Evolutionary conservation across 805 yeast genomes (phyloP).

Genomic region (Kregervanrija fluxuum): DNA sequence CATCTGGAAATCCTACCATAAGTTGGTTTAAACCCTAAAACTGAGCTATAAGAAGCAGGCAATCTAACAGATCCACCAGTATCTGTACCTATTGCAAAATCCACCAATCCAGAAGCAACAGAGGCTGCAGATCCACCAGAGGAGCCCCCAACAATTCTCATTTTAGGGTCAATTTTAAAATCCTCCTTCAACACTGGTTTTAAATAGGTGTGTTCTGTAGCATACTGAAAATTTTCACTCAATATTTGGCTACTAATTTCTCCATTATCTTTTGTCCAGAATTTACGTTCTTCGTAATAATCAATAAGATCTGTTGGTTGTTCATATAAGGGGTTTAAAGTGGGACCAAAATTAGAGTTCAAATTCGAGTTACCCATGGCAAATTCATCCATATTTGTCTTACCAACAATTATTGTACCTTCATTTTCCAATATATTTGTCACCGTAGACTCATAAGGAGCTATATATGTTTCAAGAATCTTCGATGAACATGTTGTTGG

Average conservation of each 20-base stretch:
- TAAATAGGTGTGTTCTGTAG: conserved; percentile 9
- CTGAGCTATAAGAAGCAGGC: conserved; percentile 84
- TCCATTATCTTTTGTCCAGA: conserved; percentile 17
- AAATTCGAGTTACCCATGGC: conserved; percentile 88
- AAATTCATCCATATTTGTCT: conserved; percentile 91
- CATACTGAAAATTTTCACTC: background rate
- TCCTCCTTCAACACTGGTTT: conserved; percentile 12
- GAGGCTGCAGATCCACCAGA: conserved; percentile 96
- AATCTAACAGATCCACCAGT: conserved; percentile 95
- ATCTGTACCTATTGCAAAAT: conserved; percentile 85
- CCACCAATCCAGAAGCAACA: conserved; percentile 64
- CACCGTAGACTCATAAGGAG: conserved; percentile 83
- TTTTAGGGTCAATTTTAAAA: conserved; percentile 15
- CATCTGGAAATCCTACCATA: conserved; percentile 88
- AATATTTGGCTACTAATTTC: conserved; percentile 3
- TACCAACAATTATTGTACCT: conserved; percentile 60
- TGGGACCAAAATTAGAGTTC: conserved; percentile 49
- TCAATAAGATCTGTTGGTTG: conserved; percentile 15
- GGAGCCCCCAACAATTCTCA: conserved; percentile 74
- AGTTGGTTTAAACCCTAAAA: conserved; percentile 85
- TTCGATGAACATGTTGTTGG: conserved; percentile 78
- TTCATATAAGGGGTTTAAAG: conserved; percentile 41
- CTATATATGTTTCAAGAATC: conserved; percentile 48
- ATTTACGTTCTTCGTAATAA: conserved; percentile 17
- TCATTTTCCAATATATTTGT: conserved; percentile 41